phyloP scores from a whole-genome alignment of 2,329 filamentous ascomycete genomes.

The Neoascochyta sp. region DNA sequence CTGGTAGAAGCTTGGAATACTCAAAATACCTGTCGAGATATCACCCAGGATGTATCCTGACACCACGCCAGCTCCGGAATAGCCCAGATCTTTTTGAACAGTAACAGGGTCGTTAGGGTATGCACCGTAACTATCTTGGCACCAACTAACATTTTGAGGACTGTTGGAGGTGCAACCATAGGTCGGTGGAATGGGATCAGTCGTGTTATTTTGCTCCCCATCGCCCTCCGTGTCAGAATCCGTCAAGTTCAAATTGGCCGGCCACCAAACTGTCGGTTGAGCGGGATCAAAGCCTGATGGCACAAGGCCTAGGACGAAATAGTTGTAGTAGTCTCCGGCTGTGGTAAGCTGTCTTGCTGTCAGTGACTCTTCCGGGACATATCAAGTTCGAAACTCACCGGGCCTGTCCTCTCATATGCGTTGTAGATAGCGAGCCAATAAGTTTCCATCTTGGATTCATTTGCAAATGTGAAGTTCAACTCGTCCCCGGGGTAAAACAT shows the following conservation, averaged over 20 bases:
- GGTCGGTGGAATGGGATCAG: not conserved
- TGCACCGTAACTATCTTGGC: constrained; percentile 12
- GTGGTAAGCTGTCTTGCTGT: constrained; percentile 31
- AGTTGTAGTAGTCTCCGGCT: constrained; percentile 43
- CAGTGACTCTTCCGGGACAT: no score
- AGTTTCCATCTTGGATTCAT: constrained; percentile 12
- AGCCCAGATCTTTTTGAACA: constrained; percentile 13
- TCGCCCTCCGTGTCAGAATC: not conserved
- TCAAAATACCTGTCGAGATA: constrained; percentile 41
- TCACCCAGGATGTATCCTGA: constrained; percentile 43
- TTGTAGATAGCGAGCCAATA: constrained; percentile 19
- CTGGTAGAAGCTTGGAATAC: constrained; percentile 36
- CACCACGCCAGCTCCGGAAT: constrained; percentile 17
- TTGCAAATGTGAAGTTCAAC: constrained; percentile 20
- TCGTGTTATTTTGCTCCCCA: constrained; percentile 1
- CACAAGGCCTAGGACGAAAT: constrained; percentile 36
- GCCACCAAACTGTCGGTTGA: no score
- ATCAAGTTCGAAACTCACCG: no score
- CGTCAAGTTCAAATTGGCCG: no score
- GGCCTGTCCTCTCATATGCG: no score
- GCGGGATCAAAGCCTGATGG: constrained; percentile 14
- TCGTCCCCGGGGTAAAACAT: constrained; percentile 37
- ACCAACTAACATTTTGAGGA: constrained; percentile 18
- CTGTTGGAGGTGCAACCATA: not conserved
- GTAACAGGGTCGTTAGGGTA: constrained; percentile 17